Conservation (phyloP, 495 filamentous ascomycete species). For the Delitschia confertaspora region DNA sequence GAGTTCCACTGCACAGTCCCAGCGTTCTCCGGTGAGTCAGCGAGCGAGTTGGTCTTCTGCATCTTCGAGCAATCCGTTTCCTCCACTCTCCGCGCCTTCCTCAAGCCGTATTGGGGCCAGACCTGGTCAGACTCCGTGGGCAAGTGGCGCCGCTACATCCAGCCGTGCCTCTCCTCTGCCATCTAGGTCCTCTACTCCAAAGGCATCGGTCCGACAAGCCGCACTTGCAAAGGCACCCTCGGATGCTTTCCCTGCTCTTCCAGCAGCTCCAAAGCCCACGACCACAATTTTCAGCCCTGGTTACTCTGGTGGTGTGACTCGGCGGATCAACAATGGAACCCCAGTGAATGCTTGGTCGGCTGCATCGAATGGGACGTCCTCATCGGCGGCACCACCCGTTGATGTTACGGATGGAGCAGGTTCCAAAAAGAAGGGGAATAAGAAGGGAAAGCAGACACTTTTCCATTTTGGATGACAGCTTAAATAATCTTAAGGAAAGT, state of each 20-base stretch:
- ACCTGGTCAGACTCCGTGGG: slow-evolving; percentile 47
- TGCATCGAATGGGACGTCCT: slow-evolving; percentile 13
- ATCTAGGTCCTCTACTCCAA: slow-evolving; percentile 28
- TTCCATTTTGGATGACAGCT: slow-evolving; percentile 40
- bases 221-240: slow-evolving; percentile 25
- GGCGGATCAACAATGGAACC: slow-evolving; percentile 49
- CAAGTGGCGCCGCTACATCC: slow-evolving; percentile 30
- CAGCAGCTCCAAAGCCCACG: slow-evolving; percentile 66
- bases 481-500: slow-evolving; percentile 4
- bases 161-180: slow-evolving; percentile 23
- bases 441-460: slow-evolving; percentile 72
- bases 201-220: too few species aligned
- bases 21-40: slow-evolving; percentile 49
- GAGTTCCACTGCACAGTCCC: slow-evolving; percentile 66
- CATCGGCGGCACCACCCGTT: slow-evolving; percentile 3
- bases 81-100: slow-evolving; percentile 31
- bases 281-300: slow-evolving; percentile 64
- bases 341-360: slow-evolving; percentile 41
- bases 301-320: slow-evolving; percentile 61
- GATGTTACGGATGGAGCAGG: slow-evolving; percentile 33
- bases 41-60: slow-evolving; percentile 43
- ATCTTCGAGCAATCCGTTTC: slow-evolving; percentile 24
- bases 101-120: slow-evolving; percentile 33
- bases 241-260: slow-evolving; percentile 76
- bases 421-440: slow-evolving; percentile 65